phyloP scores from a whole-genome alignment of 805 yeast species.

The Candida nitratophila region DNA sequence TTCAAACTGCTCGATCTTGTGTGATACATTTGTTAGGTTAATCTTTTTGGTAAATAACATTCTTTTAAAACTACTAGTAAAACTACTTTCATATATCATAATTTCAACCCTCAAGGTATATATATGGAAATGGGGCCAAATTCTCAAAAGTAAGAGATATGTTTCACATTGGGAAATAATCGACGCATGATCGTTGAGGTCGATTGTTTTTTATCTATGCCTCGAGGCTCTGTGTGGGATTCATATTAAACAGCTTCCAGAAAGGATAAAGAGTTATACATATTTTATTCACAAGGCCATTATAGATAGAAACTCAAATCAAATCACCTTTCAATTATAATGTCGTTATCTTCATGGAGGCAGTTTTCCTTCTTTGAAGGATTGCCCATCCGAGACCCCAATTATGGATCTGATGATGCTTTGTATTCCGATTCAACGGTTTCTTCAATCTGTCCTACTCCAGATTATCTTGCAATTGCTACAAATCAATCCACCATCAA shows the following conservation, averaged over 20 bases:
- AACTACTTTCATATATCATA: too few relatives aligned
- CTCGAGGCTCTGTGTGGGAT: too few relatives aligned
- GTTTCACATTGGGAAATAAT: background rate
- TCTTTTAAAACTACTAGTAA: too few relatives aligned
- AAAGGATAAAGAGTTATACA: too few relatives aligned
- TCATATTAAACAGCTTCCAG: too few relatives aligned
- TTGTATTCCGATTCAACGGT: constrained; percentile 76
- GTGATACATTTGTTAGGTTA: background rate
- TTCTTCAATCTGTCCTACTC: constrained; percentile 54
- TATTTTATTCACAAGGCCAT: too few relatives aligned
- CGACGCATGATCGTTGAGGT: background rate
- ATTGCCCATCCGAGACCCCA: constrained; percentile 81
- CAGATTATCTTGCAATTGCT: constrained; percentile 53
- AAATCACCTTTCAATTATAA: too few relatives aligned
- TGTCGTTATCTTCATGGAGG: constrained; percentile 33
- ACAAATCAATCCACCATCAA: constrained; percentile 46
- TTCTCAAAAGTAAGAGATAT: background rate
- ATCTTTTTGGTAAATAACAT: too few relatives aligned
- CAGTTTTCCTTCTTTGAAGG: constrained; percentile 84
- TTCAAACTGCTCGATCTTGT: background rate
- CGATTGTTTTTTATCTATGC: too few relatives aligned
- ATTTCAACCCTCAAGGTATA: too few relatives aligned
- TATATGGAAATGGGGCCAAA: too few relatives aligned
- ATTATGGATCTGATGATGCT: constrained; percentile 50
- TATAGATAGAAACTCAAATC: too few relatives aligned